Conservation (phyloP, 768 basidiomycete species). For the Pulveroboletus sp. region DNA sequence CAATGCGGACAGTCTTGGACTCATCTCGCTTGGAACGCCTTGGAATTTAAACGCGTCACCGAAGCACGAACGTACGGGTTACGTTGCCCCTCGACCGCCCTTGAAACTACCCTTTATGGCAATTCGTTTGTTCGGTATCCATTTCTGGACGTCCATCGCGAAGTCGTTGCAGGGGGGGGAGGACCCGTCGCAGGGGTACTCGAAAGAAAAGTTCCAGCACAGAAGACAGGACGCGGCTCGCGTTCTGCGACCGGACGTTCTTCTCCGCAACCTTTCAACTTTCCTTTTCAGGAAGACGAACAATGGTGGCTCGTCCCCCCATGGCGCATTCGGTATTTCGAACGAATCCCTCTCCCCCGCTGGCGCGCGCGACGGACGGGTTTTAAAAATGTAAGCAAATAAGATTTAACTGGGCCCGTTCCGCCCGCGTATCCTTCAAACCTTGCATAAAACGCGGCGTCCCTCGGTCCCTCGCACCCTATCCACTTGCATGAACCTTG, state of each 20-base stretch:
- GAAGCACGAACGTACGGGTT: conserved; percentile 27
- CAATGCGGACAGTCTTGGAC: conserved; percentile 21
- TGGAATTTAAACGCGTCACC: conserved; percentile 31
- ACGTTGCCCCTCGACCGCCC: conserved; percentile 33
- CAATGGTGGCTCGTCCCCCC: conserved; percentile 30
- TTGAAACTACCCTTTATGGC: conserved; percentile 35
- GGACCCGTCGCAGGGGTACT: conserved; percentile 30
- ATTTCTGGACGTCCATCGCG: conserved; percentile 30
- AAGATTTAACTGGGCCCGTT: conserved; percentile 31
- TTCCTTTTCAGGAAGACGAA: conserved; percentile 31
- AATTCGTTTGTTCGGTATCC: conserved; percentile 36
- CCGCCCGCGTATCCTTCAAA: too few species aligned
- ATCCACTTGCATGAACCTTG: conserved; percentile 33
- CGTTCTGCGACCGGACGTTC: conserved; percentile 29
- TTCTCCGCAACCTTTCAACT: conserved; percentile 29
- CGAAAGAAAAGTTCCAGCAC: conserved; percentile 34
- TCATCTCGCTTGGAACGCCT: conserved; percentile 28
- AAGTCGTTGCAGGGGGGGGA: conserved; percentile 17
- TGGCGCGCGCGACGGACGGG: conserved; percentile 25
- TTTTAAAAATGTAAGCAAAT: conserved; percentile 27
- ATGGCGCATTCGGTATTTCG: too few species aligned
- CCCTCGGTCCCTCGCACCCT: conserved; percentile 31
- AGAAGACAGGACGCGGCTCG: conserved; percentile 33
- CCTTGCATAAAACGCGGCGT: conserved; percentile 35
- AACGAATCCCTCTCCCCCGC: conserved; percentile 19